Evolutionary conservation across 2,329 filamentous ascomycete species (phyloP).

Genomic region (Neonectria sp.): DNA sequence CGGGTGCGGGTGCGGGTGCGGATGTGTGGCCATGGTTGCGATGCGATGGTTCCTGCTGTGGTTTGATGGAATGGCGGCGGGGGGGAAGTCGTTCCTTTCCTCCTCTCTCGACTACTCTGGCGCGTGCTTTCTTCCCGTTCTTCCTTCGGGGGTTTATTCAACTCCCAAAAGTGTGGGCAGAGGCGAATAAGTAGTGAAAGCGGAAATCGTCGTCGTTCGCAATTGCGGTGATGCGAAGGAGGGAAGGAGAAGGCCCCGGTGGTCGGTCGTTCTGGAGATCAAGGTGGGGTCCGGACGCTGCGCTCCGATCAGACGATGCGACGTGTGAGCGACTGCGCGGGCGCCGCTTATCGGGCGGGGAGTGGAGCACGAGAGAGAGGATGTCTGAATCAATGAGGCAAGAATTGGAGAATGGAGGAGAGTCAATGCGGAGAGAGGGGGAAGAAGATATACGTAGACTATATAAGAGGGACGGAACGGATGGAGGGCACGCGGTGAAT

Average conservation of each 20-base stretch:
- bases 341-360: not conserved
- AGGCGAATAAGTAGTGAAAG: too few species aligned
- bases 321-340: not conserved
- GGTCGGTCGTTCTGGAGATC: not conserved
- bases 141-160: too few species aligned
- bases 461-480: not conserved
- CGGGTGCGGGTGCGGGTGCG: not conserved
- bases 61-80: too few species aligned
- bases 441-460: not conserved
- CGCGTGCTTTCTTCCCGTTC: too few species aligned
- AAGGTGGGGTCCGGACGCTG: conserved; percentile 9
- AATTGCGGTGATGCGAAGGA: not conserved
- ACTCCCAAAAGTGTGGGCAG: too few species aligned
- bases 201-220: not conserved
- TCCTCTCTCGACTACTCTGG: too few species aligned
- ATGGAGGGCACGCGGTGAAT: not conserved
- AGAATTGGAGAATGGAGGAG: not conserved
- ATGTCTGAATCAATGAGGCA: too few species aligned
- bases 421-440: not conserved
- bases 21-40: conserved; percentile 53
- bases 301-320: not conserved
- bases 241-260: not conserved
- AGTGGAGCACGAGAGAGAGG: not conserved
- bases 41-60: not conserved
- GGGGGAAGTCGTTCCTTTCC: too few species aligned